A percentile compares a stretch with the other conserved stretches of the same genome.
phyloP scores from a whole-genome alignment of 768 basidiomycete genomes.

The Mycena kentingensis region DNA sequence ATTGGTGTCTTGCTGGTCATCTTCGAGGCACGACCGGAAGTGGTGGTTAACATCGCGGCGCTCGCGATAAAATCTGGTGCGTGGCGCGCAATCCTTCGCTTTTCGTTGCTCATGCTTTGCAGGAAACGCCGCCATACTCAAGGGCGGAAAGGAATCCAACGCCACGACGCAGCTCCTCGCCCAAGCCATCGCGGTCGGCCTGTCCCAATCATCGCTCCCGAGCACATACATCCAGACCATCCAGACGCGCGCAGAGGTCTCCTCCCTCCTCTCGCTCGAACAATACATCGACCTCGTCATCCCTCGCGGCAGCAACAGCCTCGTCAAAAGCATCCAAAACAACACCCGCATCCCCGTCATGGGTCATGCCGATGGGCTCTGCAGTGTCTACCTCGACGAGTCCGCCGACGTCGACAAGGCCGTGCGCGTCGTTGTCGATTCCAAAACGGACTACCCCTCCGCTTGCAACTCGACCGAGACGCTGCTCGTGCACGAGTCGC shows the following conservation, averaged over 20 bases:
- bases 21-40: slow-evolving; percentile 96
- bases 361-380: slow-evolving; percentile 98
- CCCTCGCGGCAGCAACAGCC: slow-evolving; percentile 89
- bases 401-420: slow-evolving; percentile 80
- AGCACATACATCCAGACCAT: slow-evolving; percentile 86
- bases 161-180: slow-evolving; percentile 78
- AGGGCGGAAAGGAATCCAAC: slow-evolving; percentile 95
- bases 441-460: slow-evolving; percentile 95
- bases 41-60: slow-evolving; percentile 95
- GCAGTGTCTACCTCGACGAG: slow-evolving; percentile 87
- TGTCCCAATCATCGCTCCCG: slow-evolving; percentile 73
- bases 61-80: slow-evolving; percentile 95
- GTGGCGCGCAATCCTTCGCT: slow-evolving; percentile 22
- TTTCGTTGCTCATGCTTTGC: slow-evolving; percentile 1
- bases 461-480: slow-evolving; percentile 95
- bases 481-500: slow-evolving; percentile 76
- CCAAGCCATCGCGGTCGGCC: slow-evolving; percentile 74
- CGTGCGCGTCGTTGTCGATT: slow-evolving; percentile 78
- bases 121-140: slow-evolving; percentile 97
- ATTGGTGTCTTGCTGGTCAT: slow-evolving; percentile 96
- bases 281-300: slow-evolving; percentile 96
- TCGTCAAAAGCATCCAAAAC: slow-evolving; percentile 88
- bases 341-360: slow-evolving; percentile 93
- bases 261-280: slow-evolving; percentile 82
- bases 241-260: slow-evolving; percentile 89